Base-by-base conservation (phyloP, 495 filamentous ascomycete species). In the Penicillium flavigenum region DNA sequence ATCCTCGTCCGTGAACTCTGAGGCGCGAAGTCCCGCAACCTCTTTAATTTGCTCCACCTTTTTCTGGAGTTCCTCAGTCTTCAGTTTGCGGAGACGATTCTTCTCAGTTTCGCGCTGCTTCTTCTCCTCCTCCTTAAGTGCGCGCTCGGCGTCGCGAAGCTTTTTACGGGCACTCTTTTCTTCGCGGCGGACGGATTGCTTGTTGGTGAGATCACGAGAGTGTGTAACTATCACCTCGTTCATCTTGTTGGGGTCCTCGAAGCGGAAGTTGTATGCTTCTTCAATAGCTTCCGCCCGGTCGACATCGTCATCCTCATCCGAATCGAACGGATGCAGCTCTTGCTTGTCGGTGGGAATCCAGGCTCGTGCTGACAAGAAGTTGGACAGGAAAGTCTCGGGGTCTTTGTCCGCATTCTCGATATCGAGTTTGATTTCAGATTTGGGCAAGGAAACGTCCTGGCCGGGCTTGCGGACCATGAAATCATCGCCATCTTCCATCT, bases 211-310 rank as follows among this genome's bases (percentile, higher is more conserved):
- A 67, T 95, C 91, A 83, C 94, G 86, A 53, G 92, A 86, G 71
- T 96, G 93, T 10, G 93, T 90, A 58, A 86, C 84, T 2, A 97
- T 69, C 50, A 87, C 84, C 65, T 96, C 90, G 61, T 96, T 96
- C 58, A 88, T 82, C 60, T 86, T 88, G 62, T 79, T 80, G 1
- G 94, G 91, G 63, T 98, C 88, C 65, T 98, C 94, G 64, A 98
- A 98, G 24, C 94, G 88, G 72, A 96, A 77, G 72, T 98, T 98
- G 76, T 95, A 98, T n/a, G 91, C 92, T 52, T 87, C 81, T 69
- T 98, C 94, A 61, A 91, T 92, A 27, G 83, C 83, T 26, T 98
- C 94, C 34, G 93, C 92, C 26, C 85, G 81, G 14, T 84, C 78
- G 47, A 92, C 88, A 29, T 92, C 88, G 50, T 93, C 89, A 20